These are phyloP conservation scores for Daldinia caldariorum DNA, from an alignment of 495 filamentous ascomycete genomes.

Conservation along the genomic window DNA sequence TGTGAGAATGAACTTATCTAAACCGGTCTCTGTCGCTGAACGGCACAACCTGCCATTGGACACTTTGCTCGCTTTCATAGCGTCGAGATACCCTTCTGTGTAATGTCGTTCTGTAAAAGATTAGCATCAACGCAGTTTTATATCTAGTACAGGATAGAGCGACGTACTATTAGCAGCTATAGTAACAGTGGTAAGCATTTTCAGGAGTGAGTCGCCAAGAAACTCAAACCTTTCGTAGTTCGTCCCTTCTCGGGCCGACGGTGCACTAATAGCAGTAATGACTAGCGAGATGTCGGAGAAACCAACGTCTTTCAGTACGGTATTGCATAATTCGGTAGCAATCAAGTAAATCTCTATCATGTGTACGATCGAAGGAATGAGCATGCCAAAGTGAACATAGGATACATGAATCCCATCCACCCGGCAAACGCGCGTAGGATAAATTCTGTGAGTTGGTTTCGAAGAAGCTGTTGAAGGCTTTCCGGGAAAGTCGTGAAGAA, in stretches of 20 bases:
- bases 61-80: slow-evolving; percentile 73
- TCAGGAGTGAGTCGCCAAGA: slow-evolving; percentile 87
- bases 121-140: slow-evolving; percentile 6
- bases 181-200: slow-evolving; percentile 73
- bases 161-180: slow-evolving; percentile 66
- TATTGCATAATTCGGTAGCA: slow-evolving; percentile 69
- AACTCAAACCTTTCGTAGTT: slow-evolving; percentile 93
- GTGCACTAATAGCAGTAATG: slow-evolving; percentile 76
- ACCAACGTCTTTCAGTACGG: slow-evolving; percentile 63
- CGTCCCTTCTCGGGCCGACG: slow-evolving; percentile 64
- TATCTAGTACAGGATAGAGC: neutral
- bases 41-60: slow-evolving; percentile 74
- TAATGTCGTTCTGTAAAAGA: slow-evolving; percentile 63
- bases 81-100: slow-evolving; percentile 82
- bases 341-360: slow-evolving; percentile 72
- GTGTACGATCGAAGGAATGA: slow-evolving; percentile 79
- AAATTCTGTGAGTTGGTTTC: slow-evolving; percentile 45
- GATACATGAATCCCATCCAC: slow-evolving; percentile 66
- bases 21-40: slow-evolving; percentile 67
- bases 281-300: slow-evolving; percentile 68
- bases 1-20: slow-evolving; percentile 80
- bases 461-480: neutral
- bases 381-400: slow-evolving; percentile 71
- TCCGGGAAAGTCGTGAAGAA: slow-evolving; percentile 59
- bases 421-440: slow-evolving; percentile 51